Evolutionary conservation across 371 early-diverging fungal genomes (phyloP).

Genomic region (Mucor indicus): DNA sequence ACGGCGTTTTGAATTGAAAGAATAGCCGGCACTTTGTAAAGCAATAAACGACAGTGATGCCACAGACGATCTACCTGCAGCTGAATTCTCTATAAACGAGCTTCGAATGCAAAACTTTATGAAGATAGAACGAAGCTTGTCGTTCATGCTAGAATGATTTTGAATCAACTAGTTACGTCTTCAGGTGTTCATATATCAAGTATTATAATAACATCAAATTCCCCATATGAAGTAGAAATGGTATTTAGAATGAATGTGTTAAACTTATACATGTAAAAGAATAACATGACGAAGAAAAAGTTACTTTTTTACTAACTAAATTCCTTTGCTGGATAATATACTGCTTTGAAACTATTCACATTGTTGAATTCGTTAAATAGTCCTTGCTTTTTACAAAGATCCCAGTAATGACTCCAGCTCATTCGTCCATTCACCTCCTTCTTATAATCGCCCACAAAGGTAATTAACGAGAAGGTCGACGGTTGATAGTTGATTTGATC

Average conservation of each 20-base stretch:
- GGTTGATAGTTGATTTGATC: not conserved
- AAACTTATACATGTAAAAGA: not conserved
- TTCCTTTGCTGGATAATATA: not conserved
- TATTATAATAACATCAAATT: too few species aligned
- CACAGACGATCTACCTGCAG: too few species aligned
- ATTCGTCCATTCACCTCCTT: conserved; percentile 1
- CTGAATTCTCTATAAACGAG: too few species aligned
- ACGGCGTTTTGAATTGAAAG: too few species aligned
- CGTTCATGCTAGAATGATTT: too few species aligned
- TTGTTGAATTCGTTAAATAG: not conserved
- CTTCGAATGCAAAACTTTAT: too few species aligned
- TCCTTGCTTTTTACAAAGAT: not conserved
- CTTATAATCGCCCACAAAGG: conserved; percentile 7
- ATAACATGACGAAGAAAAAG: not conserved
- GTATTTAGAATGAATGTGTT: too few species aligned
- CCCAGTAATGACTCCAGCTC: not conserved
- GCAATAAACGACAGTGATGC: too few species aligned
- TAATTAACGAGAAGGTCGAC: conserved; percentile 4
- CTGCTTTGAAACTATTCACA: not conserved
- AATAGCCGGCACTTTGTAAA: too few species aligned
- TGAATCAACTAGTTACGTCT: too few species aligned
- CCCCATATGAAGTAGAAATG: not conserved
- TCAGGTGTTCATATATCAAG: too few species aligned
- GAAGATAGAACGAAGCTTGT: too few species aligned
- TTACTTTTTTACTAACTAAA: not conserved